Percentiles rank a stretch among this genome's conserved stretches.
Conservation (phyloP, 2,329 filamentous ascomycete genomes). For the Neodidymelliopsis sp. region DNA sequence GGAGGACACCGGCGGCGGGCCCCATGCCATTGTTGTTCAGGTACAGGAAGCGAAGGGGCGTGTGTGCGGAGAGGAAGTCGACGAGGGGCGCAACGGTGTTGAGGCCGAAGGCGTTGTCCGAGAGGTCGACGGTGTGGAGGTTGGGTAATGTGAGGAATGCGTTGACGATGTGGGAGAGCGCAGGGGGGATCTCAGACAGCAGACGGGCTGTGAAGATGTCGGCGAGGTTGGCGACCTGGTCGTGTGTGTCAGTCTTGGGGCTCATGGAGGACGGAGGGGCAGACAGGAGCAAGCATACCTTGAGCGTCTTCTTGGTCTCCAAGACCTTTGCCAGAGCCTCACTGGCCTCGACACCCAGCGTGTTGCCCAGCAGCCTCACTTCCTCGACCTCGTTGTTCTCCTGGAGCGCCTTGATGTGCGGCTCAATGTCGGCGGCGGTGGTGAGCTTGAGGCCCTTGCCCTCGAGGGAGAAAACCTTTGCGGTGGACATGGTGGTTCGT, state of each 20-base stretch:
- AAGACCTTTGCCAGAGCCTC: slow-evolving; percentile 84
- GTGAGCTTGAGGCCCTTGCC: slow-evolving; percentile 93
- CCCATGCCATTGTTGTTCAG: slow-evolving; percentile 99
- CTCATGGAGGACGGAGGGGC: not conserved
- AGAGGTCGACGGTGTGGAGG: slow-evolving; percentile 91
- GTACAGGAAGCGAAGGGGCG: slow-evolving; percentile 90
- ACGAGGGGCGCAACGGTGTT: slow-evolving; percentile 94
- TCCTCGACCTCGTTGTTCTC: slow-evolving; percentile 80
- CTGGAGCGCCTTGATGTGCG: slow-evolving; percentile 78
- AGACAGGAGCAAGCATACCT: slow-evolving; percentile 56
- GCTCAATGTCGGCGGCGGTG: slow-evolving; percentile 83
- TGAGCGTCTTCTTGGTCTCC: slow-evolving; percentile 81
- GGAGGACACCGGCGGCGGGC: slow-evolving; percentile 84
- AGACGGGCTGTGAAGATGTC: slow-evolving; percentile 98
- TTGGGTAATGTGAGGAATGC: slow-evolving; percentile 85
- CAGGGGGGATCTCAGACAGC: slow-evolving; percentile 90
- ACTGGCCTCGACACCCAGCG: slow-evolving; percentile 86
- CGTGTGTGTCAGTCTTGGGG: slow-evolving; percentile 41
- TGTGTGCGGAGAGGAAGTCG: slow-evolving; percentile 86
- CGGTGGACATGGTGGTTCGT: slow-evolving; percentile 50
- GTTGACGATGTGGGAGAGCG: slow-evolving; percentile 83
- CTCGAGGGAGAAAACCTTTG: slow-evolving; percentile 85
- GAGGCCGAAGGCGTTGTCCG: slow-evolving; percentile 97
- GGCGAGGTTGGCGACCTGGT: slow-evolving; percentile 80
- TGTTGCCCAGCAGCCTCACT: slow-evolving; percentile 88